phyloP scores from a whole-genome alignment of 768 basidiomycete genomes.

The Sistotremastrum niveocremeum region DNA sequence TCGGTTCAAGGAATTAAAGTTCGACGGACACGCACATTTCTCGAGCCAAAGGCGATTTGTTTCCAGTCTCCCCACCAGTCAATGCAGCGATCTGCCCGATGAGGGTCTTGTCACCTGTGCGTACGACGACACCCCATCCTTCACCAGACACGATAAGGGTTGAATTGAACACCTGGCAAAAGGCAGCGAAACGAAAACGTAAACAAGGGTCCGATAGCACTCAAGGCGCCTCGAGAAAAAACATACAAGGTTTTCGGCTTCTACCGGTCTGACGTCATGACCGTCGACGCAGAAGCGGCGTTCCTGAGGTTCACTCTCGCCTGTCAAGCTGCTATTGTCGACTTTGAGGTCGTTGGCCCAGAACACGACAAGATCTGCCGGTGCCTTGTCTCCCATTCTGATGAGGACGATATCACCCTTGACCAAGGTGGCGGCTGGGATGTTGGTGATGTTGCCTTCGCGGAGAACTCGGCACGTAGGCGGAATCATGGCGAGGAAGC shows the following conservation, averaged over 20 bases:
- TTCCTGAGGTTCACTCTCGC: conserved; percentile 60
- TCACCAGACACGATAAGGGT: conserved; percentile 61
- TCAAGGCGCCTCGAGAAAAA: not conserved
- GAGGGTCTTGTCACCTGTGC: conserved; percentile 53
- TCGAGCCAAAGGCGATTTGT: conserved; percentile 49
- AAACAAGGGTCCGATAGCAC: not conserved
- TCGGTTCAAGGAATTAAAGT: conserved; percentile 2
- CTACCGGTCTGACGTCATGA: conserved; percentile 33
- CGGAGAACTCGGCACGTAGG: conserved; percentile 53
- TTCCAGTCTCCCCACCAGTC: conserved; percentile 50
- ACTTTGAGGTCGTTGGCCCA: conserved; percentile 50
- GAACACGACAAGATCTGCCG: conserved; percentile 51
- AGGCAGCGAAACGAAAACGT: conserved; percentile 3
- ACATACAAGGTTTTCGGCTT: conserved; percentile 50
- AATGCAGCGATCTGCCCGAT: conserved; percentile 59
- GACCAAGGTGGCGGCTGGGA: conserved; percentile 49
- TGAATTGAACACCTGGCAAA: conserved; percentile 48
- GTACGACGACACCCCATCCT: conserved; percentile 56
- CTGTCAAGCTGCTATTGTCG: conserved; percentile 58
- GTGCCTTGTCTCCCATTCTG: conserved; percentile 56
- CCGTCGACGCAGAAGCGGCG: conserved; percentile 35
- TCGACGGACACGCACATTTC: conserved; percentile 36
- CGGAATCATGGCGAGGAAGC: conserved; percentile 63
- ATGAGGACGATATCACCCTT: conserved; percentile 55
- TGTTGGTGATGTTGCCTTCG: conserved; percentile 36